Conservation (phyloP, 163 green algal species). For the Scenedesmus sp. region DNA sequence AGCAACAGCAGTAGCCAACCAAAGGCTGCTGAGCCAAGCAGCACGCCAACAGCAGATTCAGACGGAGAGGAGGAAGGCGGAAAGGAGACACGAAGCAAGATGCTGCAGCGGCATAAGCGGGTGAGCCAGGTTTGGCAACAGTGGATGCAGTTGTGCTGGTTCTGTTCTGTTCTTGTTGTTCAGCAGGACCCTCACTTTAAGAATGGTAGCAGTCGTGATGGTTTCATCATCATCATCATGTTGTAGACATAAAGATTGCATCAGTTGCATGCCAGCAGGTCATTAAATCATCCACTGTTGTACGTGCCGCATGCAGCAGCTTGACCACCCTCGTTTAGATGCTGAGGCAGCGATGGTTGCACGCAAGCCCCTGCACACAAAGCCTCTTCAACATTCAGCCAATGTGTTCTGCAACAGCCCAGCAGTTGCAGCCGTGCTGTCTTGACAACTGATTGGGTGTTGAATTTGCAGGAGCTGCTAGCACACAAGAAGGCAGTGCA, state of each 20-base stretch:
- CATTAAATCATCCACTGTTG: no score
- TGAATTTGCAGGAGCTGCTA: conserved; percentile 74
- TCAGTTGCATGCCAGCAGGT: no score
- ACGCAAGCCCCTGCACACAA: neutral
- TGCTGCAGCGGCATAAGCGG: conserved; percentile 86
- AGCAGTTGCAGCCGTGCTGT: neutral
- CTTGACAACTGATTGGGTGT: neutral
- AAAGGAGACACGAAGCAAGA: conserved; percentile 73
- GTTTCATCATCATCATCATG: no score
- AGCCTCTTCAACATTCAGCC: neutral
- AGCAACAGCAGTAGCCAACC: neutral
- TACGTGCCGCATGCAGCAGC: no score
- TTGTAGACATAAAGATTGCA: no score
- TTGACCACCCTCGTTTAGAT: no score
- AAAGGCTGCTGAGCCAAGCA: neutral
- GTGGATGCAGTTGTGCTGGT: neutral
- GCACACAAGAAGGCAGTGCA: conserved; percentile 81
- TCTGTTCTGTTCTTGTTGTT: neutral
- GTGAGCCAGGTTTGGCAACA: conserved; percentile 47
- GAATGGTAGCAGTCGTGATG: no score
- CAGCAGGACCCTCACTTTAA: neutral
- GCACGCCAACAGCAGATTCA: neutral
- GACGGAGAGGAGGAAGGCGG: conserved; percentile 48
- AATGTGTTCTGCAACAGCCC: neutral
- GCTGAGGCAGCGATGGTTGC: no score